phyloP scores from a whole-genome alignment of 805 yeast species.

The Yarrowia deformans region DNA sequence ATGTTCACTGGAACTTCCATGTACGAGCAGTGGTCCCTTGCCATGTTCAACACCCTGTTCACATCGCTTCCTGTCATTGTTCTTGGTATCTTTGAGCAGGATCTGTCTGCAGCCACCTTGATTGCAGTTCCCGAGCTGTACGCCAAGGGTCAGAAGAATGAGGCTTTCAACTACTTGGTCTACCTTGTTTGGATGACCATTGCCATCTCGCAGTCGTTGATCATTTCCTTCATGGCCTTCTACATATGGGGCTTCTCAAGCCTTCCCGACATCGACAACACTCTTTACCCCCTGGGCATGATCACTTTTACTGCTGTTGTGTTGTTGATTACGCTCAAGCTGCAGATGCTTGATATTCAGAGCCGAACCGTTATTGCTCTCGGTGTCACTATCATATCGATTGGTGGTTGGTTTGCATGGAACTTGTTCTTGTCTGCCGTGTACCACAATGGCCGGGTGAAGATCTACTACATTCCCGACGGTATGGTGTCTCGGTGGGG shows the following conservation, averaged over 20 bases:
- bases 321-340: slow-evolving; percentile 74
- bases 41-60: slow-evolving; percentile 96
- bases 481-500: slow-evolving; percentile 81
- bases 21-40: slow-evolving; percentile 94
- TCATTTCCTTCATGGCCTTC: slow-evolving; percentile 71
- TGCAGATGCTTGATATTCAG: slow-evolving; percentile 80
- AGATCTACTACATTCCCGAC: slow-evolving; percentile 67
- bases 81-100: slow-evolving; percentile 95
- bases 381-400: slow-evolving; percentile 71
- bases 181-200: slow-evolving; percentile 80
- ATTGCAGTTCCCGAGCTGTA: slow-evolving; percentile 93
- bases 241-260: slow-evolving; percentile 68
- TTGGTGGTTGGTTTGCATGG: slow-evolving; percentile 88
- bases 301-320: slow-evolving; percentile 75
- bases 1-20: slow-evolving; percentile 91
- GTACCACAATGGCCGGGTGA: slow-evolving; percentile 25
- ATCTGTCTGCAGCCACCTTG: slow-evolving; percentile 84
- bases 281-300: slow-evolving; percentile 83
- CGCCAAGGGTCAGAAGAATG: slow-evolving; percentile 72
- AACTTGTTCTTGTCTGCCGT: slow-evolving; percentile 57
- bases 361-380: slow-evolving; percentile 71
- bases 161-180: slow-evolving; percentile 72
- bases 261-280: slow-evolving; percentile 70
- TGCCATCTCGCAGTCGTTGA: slow-evolving; percentile 75
- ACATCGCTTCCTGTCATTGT: slow-evolving; percentile 91